phyloP scores from a whole-genome alignment of 1,284 basidiomycete genomes.

The Salmacisia buchloeana region DNA sequence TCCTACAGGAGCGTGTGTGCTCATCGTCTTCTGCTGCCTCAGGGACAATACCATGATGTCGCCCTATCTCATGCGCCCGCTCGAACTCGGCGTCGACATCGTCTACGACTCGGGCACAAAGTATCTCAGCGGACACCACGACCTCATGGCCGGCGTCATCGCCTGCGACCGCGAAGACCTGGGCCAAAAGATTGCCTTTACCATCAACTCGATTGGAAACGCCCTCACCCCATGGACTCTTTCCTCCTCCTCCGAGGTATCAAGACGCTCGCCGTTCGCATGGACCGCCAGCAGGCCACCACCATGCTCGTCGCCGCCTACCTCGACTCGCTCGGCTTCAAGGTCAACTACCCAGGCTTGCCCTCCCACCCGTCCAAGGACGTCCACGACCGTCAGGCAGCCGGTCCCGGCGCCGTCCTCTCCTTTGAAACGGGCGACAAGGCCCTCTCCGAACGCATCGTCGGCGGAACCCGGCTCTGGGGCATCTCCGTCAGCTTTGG shows the following conservation, averaged over 20 bases:
- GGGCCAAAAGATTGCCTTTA: slow-evolving; percentile 80
- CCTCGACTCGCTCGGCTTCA: slow-evolving; percentile 79
- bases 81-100: slow-evolving; percentile 91
- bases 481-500: slow-evolving; percentile 97
- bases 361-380: slow-evolving; percentile 74
- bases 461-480: slow-evolving; percentile 87
- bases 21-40: not conserved
- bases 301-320: slow-evolving; percentile 81
- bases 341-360: slow-evolving; percentile 89
- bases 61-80: slow-evolving; percentile 89
- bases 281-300: slow-evolving; percentile 87
- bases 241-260: slow-evolving; percentile 92
- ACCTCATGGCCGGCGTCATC: slow-evolving; percentile 75
- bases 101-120: slow-evolving; percentile 98
- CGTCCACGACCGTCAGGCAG: slow-evolving; percentile 66
- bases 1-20: not conserved
- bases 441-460: slow-evolving; percentile 81
- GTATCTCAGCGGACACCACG: slow-evolving; percentile 95
- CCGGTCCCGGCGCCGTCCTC: slow-evolving; percentile 91
- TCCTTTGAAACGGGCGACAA: slow-evolving; percentile 93
- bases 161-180: slow-evolving; percentile 87
- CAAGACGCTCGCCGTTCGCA: slow-evolving; percentile 93
- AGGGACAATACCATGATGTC: slow-evolving; percentile 99
- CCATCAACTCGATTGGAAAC: slow-evolving; percentile 96
- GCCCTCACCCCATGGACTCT: slow-evolving; percentile 74